Conservation (phyloP, 2,329 filamentous ascomycete genomes). For the Alternaria novae-zelandiae region DNA sequence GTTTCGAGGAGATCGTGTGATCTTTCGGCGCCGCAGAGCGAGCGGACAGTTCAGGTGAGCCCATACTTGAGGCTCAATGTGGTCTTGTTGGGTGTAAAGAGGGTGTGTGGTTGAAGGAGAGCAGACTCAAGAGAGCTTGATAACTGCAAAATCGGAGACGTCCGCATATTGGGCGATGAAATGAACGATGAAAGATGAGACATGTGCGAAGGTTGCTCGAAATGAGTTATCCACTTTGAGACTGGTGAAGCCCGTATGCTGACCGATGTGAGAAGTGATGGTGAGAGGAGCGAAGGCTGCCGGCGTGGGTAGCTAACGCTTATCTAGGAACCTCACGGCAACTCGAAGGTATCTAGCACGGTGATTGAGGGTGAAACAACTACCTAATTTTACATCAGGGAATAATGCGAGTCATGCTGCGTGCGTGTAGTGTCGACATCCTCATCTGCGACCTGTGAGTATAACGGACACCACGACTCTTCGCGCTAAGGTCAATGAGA, state of each 20-base stretch:
- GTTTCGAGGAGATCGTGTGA: background rate
- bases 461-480: background rate
- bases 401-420: background rate
- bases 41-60: background rate
- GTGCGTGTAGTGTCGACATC: background rate
- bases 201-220: background rate
- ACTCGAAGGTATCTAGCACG: background rate
- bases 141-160: background rate
- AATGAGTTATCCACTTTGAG: background rate
- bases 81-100: background rate
- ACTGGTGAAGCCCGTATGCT: background rate
- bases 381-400: accelerated
- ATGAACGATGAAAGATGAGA: background rate
- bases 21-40: background rate
- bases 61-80: background rate
- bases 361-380: background rate
- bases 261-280: background rate
- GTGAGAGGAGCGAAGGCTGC: background rate
- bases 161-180: background rate
- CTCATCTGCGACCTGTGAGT: background rate
- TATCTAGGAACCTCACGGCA: background rate
- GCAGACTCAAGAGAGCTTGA: background rate
- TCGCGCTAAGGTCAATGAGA: background rate
- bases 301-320: background rate
- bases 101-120: background rate